A percentile compares a stretch with the other conserved stretches of the same genome.
phyloP scores from a whole-genome alignment of 2,329 filamentous ascomycete genomes.

The Orbilia quercus region DNA sequence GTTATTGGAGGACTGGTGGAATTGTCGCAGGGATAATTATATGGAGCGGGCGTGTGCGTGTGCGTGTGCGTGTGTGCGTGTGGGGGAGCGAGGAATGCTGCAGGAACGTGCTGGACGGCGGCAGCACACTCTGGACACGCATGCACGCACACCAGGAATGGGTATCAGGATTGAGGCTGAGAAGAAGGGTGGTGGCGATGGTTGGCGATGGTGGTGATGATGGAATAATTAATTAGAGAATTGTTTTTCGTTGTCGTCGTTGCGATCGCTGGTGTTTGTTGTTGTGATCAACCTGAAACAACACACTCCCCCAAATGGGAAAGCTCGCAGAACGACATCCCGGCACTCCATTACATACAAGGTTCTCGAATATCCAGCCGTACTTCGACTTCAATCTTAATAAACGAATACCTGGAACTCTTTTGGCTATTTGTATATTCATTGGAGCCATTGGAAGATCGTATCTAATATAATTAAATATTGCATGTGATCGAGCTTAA shows the following conservation, averaged over 20 bases:
- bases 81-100: constrained; percentile 40
- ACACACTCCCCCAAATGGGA: constrained; percentile 17
- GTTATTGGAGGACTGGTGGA: constrained; percentile 51
- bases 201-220: constrained; percentile 12
- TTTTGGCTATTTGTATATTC: too few relatives aligned
- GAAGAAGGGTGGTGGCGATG: not conserved
- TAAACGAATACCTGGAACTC: too few relatives aligned
- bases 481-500: too few relatives aligned
- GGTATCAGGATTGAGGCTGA: not conserved
- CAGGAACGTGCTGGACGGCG: constrained; percentile 17
- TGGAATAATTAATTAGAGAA: not conserved
- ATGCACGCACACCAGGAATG: not conserved
- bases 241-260: constrained; percentile 14
- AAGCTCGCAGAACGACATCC: constrained; percentile 2
- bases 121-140: not conserved
- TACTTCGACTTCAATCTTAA: too few relatives aligned
- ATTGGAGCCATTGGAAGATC: too few relatives aligned
- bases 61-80: too few relatives aligned
- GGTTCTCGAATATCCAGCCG: too few relatives aligned
- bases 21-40: constrained; percentile 42
- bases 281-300: constrained; percentile 29
- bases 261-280: constrained; percentile 34
- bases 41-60: constrained; percentile 6
- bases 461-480: too few relatives aligned
- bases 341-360: too few relatives aligned